Evolutionary conservation across 768 basidiomycete species (phyloP), one percentile per base, ranked within the genome.

Genomic region (Astraeus odoratus): DNA sequence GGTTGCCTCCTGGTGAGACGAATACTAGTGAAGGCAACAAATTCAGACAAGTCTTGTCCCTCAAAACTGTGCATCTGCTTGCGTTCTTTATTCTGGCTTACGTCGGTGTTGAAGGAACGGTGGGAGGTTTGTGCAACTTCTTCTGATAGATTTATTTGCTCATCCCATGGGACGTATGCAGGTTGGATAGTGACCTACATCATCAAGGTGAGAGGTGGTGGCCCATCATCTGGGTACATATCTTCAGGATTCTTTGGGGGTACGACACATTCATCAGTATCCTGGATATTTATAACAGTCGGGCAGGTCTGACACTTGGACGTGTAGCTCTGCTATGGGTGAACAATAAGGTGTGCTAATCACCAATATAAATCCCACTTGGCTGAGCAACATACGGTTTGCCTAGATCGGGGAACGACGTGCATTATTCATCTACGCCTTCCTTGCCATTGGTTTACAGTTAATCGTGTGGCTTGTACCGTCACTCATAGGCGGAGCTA

Each of bases 121-220:
- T 72, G 9, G 69, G 69, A 49, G 69, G 70, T 69, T 33, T 5
- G n/a, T 39, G 12, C 24, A 9, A 2, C n/a, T 6, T 39, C 15
- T 13, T 9, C n/a, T 12, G n/a, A 5, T 20, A n/a, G 18, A 1
- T 13, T 20, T 9, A 4, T 35, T 44, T n/a, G n/a, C n/a, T n/a
- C n/a, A n/a, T n/a, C n/a, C n/a, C n/a, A n/a, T n/a, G n/a, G n/a
- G 41, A 23, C 23, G n/a, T 23, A 3, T 4, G 35, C 38, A 79
- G 81, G 83, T 3, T 86, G 83, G 83, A 83, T 82, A 29, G 81
- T 83, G 8, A 81, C 83, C 0, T 86, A 72, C 47, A 60, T 75
- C 18, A 69, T 71, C 36, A 48, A 69, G 23, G 59, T 66, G 3
- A 65, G 74, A 26, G 64, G 63, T 1, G 76, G 73, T n/a, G 76